Base-by-base conservation (phyloP, 306 rosid species). In the Hylodesmum podocarpum region DNA sequence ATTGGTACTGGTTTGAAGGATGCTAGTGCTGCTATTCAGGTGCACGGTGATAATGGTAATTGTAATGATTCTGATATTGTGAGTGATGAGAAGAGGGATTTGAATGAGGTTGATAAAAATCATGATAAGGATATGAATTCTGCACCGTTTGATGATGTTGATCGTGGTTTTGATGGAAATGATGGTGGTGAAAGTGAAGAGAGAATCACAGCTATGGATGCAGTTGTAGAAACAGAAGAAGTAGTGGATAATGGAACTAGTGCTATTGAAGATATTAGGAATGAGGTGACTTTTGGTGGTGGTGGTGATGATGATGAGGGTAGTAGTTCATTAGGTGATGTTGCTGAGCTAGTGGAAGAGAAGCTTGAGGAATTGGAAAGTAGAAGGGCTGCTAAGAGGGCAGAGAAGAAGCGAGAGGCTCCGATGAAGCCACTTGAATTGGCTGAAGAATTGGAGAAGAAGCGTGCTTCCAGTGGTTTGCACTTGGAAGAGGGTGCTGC, bases 401-500 rank as follows among this genome's bases (percentile, higher is more conserved):
- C 74, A 3, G 90, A 87, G 83, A 85, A 80, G 80, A 92, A 81
- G 57, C 29, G 39, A 1, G 80, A 66, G 44, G 14, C 83, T 62
- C 75, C 62, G 5, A 78, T 65, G 79, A 92, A 87, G 84, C 92
- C 97, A 1, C 96, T 95, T 14, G 91, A 95, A 53, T 69, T 87
- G 21, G 99, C 99, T 0, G 99, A 92, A 80, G 96, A 92, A 76
- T 77, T 88, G 24, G 99, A 95, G 89, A 92, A 86, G 89, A 95
- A 87, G 71, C 90, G 89, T 50, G 99, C 99, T 87, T 95, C 94
- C 8, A 92, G 94, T 66, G 97, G 92, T 80, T 66, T 92, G 84
- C 88, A 95, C 69, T 90, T 86, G 94, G 97, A 92, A 80, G 99
- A 87, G 83, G 99, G 99, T 44, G 99, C 96, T 36, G 99, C 97